Evolutionary conservation across 2,329 filamentous ascomycete genomes (phyloP).

Genomic region (Neonectria hederae): DNA sequence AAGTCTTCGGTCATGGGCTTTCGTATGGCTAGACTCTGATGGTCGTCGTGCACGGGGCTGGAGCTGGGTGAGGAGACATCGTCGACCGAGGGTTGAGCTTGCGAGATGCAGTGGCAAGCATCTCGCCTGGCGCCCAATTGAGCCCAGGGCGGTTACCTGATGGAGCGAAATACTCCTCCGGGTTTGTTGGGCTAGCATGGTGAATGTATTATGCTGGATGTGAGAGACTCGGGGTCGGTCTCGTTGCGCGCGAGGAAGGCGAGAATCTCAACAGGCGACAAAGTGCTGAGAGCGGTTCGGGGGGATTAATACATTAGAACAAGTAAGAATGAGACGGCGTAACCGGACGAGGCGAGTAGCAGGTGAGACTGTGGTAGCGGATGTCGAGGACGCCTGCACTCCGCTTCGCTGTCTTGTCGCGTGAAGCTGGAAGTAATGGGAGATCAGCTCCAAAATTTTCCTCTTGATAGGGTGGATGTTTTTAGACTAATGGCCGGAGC

Average conservation of each 20-base stretch:
- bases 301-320: conserved; percentile 39
- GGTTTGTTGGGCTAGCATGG: conserved; percentile 50
- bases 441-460: conserved; percentile 44
- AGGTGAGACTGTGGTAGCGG: conserved; percentile 15
- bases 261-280: conserved; percentile 26
- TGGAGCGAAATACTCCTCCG: conserved; percentile 43
- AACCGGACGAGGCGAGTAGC: conserved; percentile 10
- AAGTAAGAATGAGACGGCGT: conserved; percentile 3
- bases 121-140: conserved; percentile 32
- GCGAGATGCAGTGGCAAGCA: conserved; percentile 25
- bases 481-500: conserved; percentile 1
- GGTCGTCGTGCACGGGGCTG: conserved; percentile 44
- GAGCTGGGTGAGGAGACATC: conserved; percentile 42
- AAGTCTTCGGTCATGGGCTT: conserved; percentile 46
- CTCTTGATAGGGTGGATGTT: conserved; percentile 23
- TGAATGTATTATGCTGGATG: conserved; percentile 19
- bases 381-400: conserved; percentile 31
- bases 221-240: conserved; percentile 12
- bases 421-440: conserved; percentile 32
- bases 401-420: conserved; percentile 36
- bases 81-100: conserved; percentile 31
- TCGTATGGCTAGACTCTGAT: conserved; percentile 32
- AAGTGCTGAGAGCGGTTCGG: conserved; percentile 24
- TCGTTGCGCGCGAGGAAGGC: conserved; percentile 9
- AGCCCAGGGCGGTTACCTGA: conserved; percentile 28